Conservation (phyloP, 2,329 filamentous ascomycete genomes). For the Penicillium expansum region DNA sequence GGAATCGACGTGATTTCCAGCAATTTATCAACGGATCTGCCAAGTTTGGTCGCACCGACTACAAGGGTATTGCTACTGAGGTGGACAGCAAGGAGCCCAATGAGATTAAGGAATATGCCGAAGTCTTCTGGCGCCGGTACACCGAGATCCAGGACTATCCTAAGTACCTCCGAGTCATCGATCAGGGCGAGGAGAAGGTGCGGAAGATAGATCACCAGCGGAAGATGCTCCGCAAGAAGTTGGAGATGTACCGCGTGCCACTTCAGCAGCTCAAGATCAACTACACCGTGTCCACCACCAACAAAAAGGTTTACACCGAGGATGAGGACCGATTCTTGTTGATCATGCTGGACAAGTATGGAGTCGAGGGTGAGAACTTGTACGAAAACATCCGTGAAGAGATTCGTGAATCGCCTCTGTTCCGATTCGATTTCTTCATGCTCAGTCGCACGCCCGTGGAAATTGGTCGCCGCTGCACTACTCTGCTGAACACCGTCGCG, state of each 20-base stretch:
- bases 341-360: slow-evolving; percentile 87
- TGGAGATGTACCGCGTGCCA: slow-evolving; percentile 93
- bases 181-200: slow-evolving; percentile 86
- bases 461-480: slow-evolving; percentile 87
- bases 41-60: slow-evolving; percentile 85
- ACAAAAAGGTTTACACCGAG: slow-evolving; percentile 99
- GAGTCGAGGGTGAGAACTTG: slow-evolving; percentile 84
- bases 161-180: slow-evolving; percentile 85
- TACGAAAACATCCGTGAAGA: slow-evolving; percentile 97
- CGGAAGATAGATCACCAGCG: slow-evolving; percentile 88
- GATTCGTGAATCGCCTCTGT: slow-evolving; percentile 88
- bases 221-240: slow-evolving; percentile 91
- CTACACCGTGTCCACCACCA: slow-evolving; percentile 97
- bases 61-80: slow-evolving; percentile 79
- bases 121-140: slow-evolving; percentile 95
- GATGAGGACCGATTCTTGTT: slow-evolving; percentile 95
- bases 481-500: slow-evolving; percentile 87
- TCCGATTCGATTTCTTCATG: slow-evolving; percentile 99
- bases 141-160: slow-evolving; percentile 83
- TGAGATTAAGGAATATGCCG: slow-evolving; percentile 87
- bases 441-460: slow-evolving; percentile 90
- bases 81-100: slow-evolving; percentile 83
- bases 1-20: slow-evolving; percentile 97
- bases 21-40: slow-evolving; percentile 96
- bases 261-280: slow-evolving; percentile 98